These are phyloP conservation scores for Aureobasidium sp. DNA, from an alignment of 2,329 filamentous ascomycete genomes.

Conservation along the genomic window DNA sequence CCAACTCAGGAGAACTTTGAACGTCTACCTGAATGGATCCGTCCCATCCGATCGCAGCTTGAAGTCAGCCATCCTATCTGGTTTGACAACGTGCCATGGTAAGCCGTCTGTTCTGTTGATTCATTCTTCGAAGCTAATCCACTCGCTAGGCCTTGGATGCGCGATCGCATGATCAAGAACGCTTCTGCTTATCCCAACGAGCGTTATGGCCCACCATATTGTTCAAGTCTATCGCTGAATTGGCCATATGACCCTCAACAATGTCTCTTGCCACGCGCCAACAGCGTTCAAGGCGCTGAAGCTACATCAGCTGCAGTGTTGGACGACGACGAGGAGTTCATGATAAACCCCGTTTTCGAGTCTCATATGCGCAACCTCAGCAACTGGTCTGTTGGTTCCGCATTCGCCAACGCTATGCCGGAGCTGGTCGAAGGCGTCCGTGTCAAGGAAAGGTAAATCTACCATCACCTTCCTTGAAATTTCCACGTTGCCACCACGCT, in stretches of 20 bases:
- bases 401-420: constrained; percentile 24
- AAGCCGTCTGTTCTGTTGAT: constrained; percentile 14
- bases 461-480: background rate
- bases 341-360: constrained; percentile 83
- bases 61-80: constrained; percentile 64
- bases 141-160: constrained; percentile 54
- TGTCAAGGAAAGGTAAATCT: constrained; percentile 19
- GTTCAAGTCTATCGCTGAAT: constrained; percentile 62
- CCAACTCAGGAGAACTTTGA: constrained; percentile 74
- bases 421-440: constrained; percentile 24
- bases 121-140: background rate
- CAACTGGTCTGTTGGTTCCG: constrained; percentile 64
- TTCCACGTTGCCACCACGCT: background rate
- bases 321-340: constrained; percentile 49
- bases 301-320: constrained; percentile 19
- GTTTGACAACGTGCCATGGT: constrained; percentile 75
- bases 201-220: constrained; percentile 74
- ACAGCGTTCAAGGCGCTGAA: constrained; percentile 21
- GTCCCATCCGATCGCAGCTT: constrained; percentile 59
- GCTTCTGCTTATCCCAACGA: constrained; percentile 59
- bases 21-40: constrained; percentile 64
- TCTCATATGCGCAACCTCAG: constrained; percentile 63
- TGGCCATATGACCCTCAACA: constrained; percentile 76
- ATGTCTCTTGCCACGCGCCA: constrained; percentile 42
- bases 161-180: constrained; percentile 52